A percentile compares a stretch with the other conserved stretches of the same genome.
Conservation (phyloP, 345 rosid genomes). For the Eucalyptus curtisii region DNA sequence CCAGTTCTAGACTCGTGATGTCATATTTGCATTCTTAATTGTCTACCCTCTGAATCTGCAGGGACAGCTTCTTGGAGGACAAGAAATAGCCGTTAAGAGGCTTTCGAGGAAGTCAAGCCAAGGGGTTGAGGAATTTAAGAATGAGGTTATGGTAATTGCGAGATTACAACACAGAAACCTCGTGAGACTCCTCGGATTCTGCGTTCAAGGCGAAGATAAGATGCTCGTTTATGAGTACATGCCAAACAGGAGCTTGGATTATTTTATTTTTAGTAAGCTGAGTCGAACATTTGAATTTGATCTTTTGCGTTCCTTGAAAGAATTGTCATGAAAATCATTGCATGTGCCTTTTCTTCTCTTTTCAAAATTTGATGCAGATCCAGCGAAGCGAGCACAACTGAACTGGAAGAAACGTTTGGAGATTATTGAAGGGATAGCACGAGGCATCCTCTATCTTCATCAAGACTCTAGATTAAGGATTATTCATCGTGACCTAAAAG, state of each 20-base stretch:
- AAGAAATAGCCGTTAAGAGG: constrained; percentile 61
- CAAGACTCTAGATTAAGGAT: constrained; percentile 60
- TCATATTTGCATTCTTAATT: background rate
- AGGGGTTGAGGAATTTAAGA: constrained; percentile 56
- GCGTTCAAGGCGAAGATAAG: constrained; percentile 50
- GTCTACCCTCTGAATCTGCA: background rate
- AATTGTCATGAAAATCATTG: background rate
- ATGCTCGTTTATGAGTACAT: constrained; percentile 56
- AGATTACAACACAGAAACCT: constrained; percentile 66
- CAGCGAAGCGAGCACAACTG: constrained; percentile 17
- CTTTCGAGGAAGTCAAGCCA: constrained; percentile 43
- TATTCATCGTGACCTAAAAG: constrained; percentile 61
- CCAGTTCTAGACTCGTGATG: background rate
- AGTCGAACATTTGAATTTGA: background rate
- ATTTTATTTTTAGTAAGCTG: constrained; percentile 41
- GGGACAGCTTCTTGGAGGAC: constrained; percentile 57
- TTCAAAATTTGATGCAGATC: constrained; percentile 16
- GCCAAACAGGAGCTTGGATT: constrained; percentile 66
- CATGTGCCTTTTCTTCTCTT: background rate
- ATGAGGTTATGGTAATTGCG: constrained; percentile 41
- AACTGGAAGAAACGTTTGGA: constrained; percentile 43
- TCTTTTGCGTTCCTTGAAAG: background rate
- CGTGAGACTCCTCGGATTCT: constrained; percentile 58
- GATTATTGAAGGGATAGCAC: constrained; percentile 66
- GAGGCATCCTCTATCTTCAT: constrained; percentile 72